These are phyloP conservation scores for Camelina sativa DNA, from an alignment of 345 rosid genomes.

Conservation along the genomic window DNA sequence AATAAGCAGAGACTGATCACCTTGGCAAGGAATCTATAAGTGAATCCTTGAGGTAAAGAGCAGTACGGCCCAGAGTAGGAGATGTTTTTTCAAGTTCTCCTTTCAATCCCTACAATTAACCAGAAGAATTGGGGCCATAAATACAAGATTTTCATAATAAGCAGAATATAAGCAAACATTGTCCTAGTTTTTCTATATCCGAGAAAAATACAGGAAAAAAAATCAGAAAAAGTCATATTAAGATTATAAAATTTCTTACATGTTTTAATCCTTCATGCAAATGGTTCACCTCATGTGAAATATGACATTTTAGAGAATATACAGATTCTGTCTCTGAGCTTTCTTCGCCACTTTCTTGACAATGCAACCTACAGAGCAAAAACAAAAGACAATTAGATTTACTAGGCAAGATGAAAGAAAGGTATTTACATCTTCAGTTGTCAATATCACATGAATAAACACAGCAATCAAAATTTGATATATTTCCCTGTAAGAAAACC, in stretches of 20 bases:
- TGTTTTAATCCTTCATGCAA: constrained; percentile 94
- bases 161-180: constrained; percentile 4
- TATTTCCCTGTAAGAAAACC: constrained; percentile 10
- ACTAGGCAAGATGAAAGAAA: background rate
- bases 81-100: constrained; percentile 95
- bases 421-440: constrained; percentile 21
- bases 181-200: background rate
- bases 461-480: background rate
- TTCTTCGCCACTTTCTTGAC: constrained; percentile 79
- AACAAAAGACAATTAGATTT: constrained; percentile 2
- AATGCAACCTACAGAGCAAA: constrained; percentile 61
- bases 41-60: constrained; percentile 68
- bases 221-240: constrained; percentile 11
- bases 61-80: constrained; percentile 83
- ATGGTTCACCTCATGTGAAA: constrained; percentile 98
- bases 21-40: constrained; percentile 79
- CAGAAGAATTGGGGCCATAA: constrained; percentile 6
- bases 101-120: constrained; percentile 68
- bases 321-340: constrained; percentile 72
- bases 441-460: constrained; percentile 3
- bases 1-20: constrained; percentile 43
- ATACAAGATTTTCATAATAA: constrained; percentile 14
- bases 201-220: background rate
- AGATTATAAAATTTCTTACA: constrained; percentile 54
- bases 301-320: constrained; percentile 94